phyloP scores from a whole-genome alignment of 192 early-diverging fungal species.

The Coemansia furcata region DNA sequence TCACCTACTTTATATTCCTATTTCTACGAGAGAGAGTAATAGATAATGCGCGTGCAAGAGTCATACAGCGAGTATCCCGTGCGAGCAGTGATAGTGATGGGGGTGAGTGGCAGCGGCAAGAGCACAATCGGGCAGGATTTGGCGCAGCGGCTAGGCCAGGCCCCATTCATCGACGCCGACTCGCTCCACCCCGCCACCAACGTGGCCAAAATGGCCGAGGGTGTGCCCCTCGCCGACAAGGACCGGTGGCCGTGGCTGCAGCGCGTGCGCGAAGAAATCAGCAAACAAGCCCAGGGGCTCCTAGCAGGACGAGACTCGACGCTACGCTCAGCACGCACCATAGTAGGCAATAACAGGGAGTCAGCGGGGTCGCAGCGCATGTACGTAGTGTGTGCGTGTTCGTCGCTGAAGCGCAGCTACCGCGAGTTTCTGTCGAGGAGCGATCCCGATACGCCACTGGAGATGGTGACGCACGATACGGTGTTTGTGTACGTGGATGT shows the following conservation, averaged over 20 bases:
- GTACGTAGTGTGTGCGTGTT: conserved; percentile 64
- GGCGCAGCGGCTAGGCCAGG: conserved; percentile 41
- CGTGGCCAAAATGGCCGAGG: conserved; percentile 64
- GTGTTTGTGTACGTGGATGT: conserved; percentile 64
- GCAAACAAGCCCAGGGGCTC: conserved; percentile 19
- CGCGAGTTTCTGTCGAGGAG: conserved; percentile 59
- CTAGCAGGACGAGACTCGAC: conserved; percentile 8
- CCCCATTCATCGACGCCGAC: conserved; percentile 65
- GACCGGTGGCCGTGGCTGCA: conserved; percentile 68
- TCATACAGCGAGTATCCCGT: conserved; percentile 42
- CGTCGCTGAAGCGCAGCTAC: conserved; percentile 60
- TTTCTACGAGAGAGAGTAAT: neutral
- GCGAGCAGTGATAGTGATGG: conserved; percentile 60
- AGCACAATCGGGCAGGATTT: conserved; percentile 48
- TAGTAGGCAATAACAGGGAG: neutral
- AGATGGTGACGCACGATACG: conserved; percentile 26
- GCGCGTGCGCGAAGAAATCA: conserved; percentile 47
- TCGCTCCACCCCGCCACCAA: conserved; percentile 58
- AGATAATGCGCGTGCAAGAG: conserved; percentile 31
- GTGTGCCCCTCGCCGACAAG: conserved; percentile 59
- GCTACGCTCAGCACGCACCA: neutral
- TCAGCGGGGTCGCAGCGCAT: neutral
- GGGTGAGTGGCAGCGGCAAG: conserved; percentile 66
- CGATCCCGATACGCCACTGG: conserved; percentile 12
- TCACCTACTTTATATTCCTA: neutral